A percentile compares a stretch with the other conserved stretches of the same genome.
phyloP scores from a whole-genome alignment of 2,329 filamentous ascomycete species.

The Pyrenochaeta sp. region DNA sequence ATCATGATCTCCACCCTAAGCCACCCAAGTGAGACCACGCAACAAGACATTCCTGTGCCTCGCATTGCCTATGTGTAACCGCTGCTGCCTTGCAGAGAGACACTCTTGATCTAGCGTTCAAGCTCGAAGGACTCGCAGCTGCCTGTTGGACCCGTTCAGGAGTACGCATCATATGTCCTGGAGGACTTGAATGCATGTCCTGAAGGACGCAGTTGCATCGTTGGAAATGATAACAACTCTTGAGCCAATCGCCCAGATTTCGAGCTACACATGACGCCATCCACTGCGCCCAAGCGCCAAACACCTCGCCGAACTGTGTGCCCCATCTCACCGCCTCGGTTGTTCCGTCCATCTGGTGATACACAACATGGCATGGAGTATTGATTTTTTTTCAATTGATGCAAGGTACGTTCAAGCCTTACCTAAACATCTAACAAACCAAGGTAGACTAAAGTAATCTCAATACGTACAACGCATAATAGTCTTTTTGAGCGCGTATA shows the following conservation, averaged over 20 bases:
- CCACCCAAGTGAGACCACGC: conserved; percentile 4
- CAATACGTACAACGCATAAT: too few relatives aligned
- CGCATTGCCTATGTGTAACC: conserved; percentile 2
- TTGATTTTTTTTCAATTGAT: conserved; percentile 8
- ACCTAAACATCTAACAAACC: too few relatives aligned
- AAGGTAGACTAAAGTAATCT: too few relatives aligned
- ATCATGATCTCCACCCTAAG: neutral
- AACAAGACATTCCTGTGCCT: neutral
- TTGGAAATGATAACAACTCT: too few relatives aligned
- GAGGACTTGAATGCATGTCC: neutral
- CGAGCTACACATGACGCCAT: neutral
- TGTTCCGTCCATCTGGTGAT: conserved; percentile 4
- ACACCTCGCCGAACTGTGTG: conserved; percentile 26
- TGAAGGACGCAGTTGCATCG: neutral
- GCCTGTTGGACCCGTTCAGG: neutral
- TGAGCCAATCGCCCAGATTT: neutral
- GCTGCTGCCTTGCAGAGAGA: neutral
- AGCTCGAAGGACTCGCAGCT: neutral
- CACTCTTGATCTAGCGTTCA: neutral
- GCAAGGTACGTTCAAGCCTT: conserved; percentile 12
- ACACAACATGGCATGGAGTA: conserved; percentile 10
- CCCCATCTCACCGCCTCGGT: conserved; percentile 18
- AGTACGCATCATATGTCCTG: neutral
- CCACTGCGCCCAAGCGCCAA: conserved; percentile 7
- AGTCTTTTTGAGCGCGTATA: too few relatives aligned